A percentile compares a stretch with the other conserved stretches of the same genome.
phyloP scores from a whole-genome alignment of 2,329 filamentous ascomycete genomes.

The Grosmannia serpens region DNA sequence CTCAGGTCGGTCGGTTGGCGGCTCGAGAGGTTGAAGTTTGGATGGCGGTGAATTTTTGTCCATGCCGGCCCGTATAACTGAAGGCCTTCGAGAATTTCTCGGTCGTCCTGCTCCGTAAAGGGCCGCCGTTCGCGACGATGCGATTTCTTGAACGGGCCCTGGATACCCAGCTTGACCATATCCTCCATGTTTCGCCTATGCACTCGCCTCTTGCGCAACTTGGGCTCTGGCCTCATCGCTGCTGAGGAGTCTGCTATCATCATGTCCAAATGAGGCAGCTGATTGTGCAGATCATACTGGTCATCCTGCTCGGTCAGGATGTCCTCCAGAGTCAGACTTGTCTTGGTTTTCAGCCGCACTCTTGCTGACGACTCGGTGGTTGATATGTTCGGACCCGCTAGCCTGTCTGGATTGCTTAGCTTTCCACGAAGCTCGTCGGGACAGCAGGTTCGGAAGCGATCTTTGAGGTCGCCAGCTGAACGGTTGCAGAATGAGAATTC shows the following conservation, averaged over 20 bases:
- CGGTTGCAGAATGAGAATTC: slow-evolving; percentile 50
- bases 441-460: slow-evolving; percentile 55
- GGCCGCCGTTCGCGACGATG: slow-evolving; percentile 46
- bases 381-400: not conserved
- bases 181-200: slow-evolving; percentile 33
- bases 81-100: slow-evolving; percentile 49
- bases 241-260: slow-evolving; percentile 4
- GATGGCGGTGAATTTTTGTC: slow-evolving; percentile 53
- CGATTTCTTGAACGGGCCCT: slow-evolving; percentile 50
- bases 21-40: slow-evolving; percentile 43
- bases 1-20: slow-evolving; percentile 52
- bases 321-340: slow-evolving; percentile 41
- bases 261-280: not conserved
- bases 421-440: slow-evolving; percentile 45
- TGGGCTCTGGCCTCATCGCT: slow-evolving; percentile 15
- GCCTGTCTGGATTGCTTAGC: slow-evolving; percentile 15
- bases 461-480: slow-evolving; percentile 52
- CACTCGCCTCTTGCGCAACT: slow-evolving; percentile 23
- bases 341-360: slow-evolving; percentile 26
- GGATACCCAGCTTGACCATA: slow-evolving; percentile 42
- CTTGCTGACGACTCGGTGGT: slow-evolving; percentile 5
- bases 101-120: slow-evolving; percentile 52
- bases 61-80: slow-evolving; percentile 50
- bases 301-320: slow-evolving; percentile 40
- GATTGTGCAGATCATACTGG: slow-evolving; percentile 12